A percentile compares a stretch with the other conserved stretches of the same genome.
Conservation (phyloP, 2,329 filamentous ascomycete genomes). For the Penicillium sp. region DNA sequence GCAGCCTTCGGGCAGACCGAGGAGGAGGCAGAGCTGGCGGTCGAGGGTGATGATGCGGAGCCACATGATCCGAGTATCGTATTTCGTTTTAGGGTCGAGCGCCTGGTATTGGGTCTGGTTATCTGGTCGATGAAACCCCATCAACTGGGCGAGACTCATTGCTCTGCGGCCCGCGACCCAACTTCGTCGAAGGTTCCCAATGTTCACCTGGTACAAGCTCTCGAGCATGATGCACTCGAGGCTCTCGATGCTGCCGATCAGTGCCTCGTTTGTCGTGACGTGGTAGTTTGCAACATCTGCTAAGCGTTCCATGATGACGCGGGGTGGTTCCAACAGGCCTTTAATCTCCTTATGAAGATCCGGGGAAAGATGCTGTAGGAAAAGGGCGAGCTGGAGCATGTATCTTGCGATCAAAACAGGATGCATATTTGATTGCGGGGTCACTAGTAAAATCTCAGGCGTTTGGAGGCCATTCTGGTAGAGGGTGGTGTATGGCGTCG, state of each 20-base stretch:
- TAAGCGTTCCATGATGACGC: slow-evolving; percentile 33
- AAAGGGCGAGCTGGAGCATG: slow-evolving; percentile 53
- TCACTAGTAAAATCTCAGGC: slow-evolving; percentile 26
- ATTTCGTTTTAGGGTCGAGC: slow-evolving; percentile 9
- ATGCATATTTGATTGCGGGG: slow-evolving; percentile 40
- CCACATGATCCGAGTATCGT: slow-evolving; percentile 38
- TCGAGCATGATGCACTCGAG: slow-evolving; percentile 51
- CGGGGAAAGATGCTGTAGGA: slow-evolving; percentile 53
- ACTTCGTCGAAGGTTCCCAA: slow-evolving; percentile 46
- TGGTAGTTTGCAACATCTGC: slow-evolving; percentile 33
- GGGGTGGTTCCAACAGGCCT: slow-evolving; percentile 26
- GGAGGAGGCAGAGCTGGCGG: slow-evolving; percentile 44
- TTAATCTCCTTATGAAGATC: neutral
- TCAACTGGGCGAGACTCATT: slow-evolving; percentile 46
- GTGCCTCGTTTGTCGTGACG: slow-evolving; percentile 45
- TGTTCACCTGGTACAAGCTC: slow-evolving; percentile 41
- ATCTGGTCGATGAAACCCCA: slow-evolving; percentile 44
- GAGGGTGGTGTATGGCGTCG: slow-evolving; percentile 35
- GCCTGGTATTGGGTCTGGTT: slow-evolving; percentile 12
- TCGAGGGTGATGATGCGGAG: slow-evolving; percentile 45
- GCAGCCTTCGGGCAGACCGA: slow-evolving; percentile 43
- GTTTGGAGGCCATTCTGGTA: slow-evolving; percentile 36
- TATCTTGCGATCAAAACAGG: slow-evolving; percentile 55
- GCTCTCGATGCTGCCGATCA: slow-evolving; percentile 45
- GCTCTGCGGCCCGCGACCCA: slow-evolving; percentile 47